Percentiles rank a stretch among this genome's conserved stretches.
Conservation (phyloP, 208 protist species). For the Naegleria gruberi region DNA sequence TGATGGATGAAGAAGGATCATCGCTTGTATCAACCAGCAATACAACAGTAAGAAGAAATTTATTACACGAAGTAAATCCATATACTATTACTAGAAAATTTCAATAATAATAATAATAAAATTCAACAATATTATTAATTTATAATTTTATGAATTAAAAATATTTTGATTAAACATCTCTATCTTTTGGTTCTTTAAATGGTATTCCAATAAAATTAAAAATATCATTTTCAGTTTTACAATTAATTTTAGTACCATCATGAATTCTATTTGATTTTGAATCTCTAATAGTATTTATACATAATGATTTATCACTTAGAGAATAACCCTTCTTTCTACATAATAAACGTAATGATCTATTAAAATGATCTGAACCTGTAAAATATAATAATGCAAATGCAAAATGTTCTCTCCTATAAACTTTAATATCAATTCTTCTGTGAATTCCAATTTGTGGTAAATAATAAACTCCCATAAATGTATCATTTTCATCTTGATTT, state of each 20-base stretch:
- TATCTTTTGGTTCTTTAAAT: conserved; percentile 38
- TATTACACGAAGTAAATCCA: too few species aligned
- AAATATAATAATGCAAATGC: conserved; percentile 51
- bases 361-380: conserved; percentile 50
- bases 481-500: background rate
- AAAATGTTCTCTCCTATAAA: conserved; percentile 37
- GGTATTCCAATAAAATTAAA: conserved; percentile 39
- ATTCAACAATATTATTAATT: too few species aligned
- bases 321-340: conserved; percentile 32
- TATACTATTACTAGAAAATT: too few species aligned
- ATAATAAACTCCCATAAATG: conserved; percentile 34
- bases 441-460: background rate
- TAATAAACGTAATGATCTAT: conserved; percentile 43
- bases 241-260: conserved; percentile 25
- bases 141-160: background rate
- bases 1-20: too few species aligned
- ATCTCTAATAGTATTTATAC: background rate
- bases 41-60: too few species aligned
- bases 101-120: too few species aligned
- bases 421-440: conserved; percentile 41
- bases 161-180: conserved; percentile 26
- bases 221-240: conserved; percentile 40
- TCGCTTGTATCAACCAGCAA: too few species aligned
- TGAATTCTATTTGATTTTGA: background rate
- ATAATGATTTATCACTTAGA: conserved; percentile 34